phyloP scores from a whole-genome alignment of 345 rosid genomes.

The Populus alba region DNA sequence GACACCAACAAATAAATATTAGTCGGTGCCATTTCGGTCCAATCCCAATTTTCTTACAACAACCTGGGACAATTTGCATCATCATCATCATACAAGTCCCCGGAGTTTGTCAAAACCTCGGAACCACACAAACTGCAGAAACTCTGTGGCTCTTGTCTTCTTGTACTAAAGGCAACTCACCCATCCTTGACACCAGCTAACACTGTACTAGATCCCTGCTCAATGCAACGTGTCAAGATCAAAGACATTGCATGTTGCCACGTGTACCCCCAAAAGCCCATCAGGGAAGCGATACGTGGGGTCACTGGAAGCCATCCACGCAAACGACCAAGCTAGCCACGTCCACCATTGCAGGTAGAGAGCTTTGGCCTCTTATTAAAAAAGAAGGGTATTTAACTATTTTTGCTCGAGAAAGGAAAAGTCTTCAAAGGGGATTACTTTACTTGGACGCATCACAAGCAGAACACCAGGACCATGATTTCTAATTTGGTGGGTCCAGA shows the following conservation, averaged over 20 bases:
- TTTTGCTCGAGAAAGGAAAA: no score
- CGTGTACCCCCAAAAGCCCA: not conserved
- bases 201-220: not conserved
- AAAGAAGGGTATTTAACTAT: no score
- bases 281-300: not conserved
- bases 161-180: no score
- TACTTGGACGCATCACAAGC: not conserved
- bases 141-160: not conserved
- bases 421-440: not conserved
- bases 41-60: no score
- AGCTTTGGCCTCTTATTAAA: no score
- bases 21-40: no score
- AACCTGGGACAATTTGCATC: no score
- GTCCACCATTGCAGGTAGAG: not conserved
- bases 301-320: not conserved
- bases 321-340: not conserved
- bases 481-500: slow-evolving; percentile 7
- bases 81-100: no score
- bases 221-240: not conserved
- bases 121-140: no score
- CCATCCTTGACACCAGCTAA: not conserved
- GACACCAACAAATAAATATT: no score
- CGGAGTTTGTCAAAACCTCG: no score
- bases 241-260: not conserved
- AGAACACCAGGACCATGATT: not conserved